Conservation (phyloP, 768 basidiomycete genomes). For the Sutorius australiensis region DNA sequence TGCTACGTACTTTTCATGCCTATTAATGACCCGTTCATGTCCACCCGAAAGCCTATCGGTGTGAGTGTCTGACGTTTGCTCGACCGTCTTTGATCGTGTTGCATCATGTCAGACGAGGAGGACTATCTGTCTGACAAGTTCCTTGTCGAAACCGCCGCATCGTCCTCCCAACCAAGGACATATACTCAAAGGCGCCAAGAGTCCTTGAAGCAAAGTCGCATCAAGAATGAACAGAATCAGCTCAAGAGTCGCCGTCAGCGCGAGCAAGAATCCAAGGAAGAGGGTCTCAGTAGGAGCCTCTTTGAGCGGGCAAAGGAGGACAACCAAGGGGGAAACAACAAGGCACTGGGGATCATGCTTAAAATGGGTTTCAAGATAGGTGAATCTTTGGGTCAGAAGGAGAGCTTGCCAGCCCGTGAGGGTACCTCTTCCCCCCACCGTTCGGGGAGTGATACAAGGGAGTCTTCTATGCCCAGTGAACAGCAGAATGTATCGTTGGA, state of each 20-base stretch:
- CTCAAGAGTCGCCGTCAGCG: constrained; percentile 59
- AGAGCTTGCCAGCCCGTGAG: constrained; percentile 7
- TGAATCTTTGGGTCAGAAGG: constrained; percentile 60
- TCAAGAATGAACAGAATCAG: constrained; percentile 66
- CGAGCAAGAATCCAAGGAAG: constrained; percentile 71
- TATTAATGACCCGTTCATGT: constrained; percentile 27
- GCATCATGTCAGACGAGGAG: constrained; percentile 65
- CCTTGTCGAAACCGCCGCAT: constrained; percentile 41
- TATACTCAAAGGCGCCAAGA: constrained; percentile 72
- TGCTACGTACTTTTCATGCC: constrained; percentile 29
- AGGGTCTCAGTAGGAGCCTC: constrained; percentile 74
- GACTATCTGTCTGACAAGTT: constrained; percentile 92
- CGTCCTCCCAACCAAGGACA: constrained; percentile 47
- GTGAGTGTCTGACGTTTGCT: constrained; percentile 22
- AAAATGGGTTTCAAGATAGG: constrained; percentile 93
- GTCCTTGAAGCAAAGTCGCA: constrained; percentile 49
- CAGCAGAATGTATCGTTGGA: not conserved
- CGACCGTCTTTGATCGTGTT: not conserved
- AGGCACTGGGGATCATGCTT: constrained; percentile 87
- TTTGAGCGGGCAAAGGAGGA: constrained; percentile 74
- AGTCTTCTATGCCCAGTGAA: constrained; percentile 2
- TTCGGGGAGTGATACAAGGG: constrained; percentile 1
- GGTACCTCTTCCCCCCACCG: not conserved
- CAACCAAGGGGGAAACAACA: constrained; percentile 48
- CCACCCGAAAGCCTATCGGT: not conserved